phyloP scores from a whole-genome alignment of 345 rosid species.

The Eucalyptus pauciflora region DNA sequence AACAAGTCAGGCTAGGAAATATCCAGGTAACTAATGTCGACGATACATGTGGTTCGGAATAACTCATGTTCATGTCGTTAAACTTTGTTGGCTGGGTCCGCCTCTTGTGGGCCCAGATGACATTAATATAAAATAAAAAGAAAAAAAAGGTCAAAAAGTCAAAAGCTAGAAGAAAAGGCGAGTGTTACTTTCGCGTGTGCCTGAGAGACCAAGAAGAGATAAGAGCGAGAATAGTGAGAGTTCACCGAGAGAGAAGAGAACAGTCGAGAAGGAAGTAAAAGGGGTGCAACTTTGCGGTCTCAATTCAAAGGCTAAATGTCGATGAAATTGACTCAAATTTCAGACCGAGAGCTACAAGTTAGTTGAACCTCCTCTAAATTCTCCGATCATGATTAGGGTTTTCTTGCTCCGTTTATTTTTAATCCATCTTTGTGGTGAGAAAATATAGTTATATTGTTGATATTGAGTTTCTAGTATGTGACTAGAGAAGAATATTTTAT shows the following conservation, averaged over 20 bases:
- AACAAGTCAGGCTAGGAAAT: background rate
- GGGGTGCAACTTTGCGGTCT: background rate
- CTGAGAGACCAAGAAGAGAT: background rate
- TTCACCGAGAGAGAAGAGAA: background rate
- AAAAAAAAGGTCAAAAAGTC: too few species aligned
- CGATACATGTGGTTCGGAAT: background rate
- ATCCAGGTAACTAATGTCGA: background rate
- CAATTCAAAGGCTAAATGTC: too few species aligned
- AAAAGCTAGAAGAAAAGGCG: background rate
- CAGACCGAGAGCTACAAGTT: accelerated
- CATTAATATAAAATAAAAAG: background rate
- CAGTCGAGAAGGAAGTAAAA: too few species aligned
- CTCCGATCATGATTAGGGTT: background rate
- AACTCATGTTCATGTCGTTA: too few species aligned
- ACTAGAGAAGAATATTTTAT: background rate
- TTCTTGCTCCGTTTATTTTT: background rate
- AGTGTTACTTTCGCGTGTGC: background rate
- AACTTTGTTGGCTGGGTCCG: background rate
- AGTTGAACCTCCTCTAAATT: too few species aligned
- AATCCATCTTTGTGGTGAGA: background rate
- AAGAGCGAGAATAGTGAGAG: background rate
- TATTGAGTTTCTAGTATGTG: too few species aligned
- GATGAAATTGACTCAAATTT: background rate
- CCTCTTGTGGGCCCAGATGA: background rate
- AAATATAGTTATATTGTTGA: too few species aligned